Base-by-base conservation (phyloP, 495 filamentous ascomycete species). In the Neurospora sp. region DNA sequence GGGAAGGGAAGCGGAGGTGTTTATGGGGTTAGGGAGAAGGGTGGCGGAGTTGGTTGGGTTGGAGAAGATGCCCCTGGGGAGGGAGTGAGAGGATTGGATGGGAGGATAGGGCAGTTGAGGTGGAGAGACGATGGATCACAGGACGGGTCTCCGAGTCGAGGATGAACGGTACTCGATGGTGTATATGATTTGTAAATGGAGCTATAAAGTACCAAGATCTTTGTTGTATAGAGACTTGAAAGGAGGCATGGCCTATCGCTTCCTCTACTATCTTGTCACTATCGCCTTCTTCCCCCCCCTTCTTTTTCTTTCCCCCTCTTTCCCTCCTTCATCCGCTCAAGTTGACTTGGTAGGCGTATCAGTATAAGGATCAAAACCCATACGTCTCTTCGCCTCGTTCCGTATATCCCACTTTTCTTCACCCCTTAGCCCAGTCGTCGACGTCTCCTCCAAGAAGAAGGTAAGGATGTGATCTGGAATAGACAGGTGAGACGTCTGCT, bases 381-480 rank as follows among this genome's bases (percentile, higher is more conserved):
- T 91, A 41, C 89, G 86, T 73, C 87, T 82, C 59, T 91, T 85
- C 35, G 95, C 92, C 75, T 94, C 91, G 11, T 87, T 84, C 68
- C 94, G 85, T n/a, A 92, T 83, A 10, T 86, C 86, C 73, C 88
- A 89, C 39, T 93, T 91, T 18, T 89, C 88, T 69, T 94, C 89
- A 10, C 89, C 88, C 72, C 92, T 88, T 39, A 89, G 85, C 0
- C 91, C 93, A 22, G 92, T 93, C 6, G 91, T 92, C 61, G 89
- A 88, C 8, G 78, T 91, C 78, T 97, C 94, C 74, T 92, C 89
- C 42, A 99, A 87, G 85, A 98, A 99, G 84, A 98, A 97, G 72
- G 90, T 94, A 18, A 98, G 85, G 9, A 97, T 87, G 79, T 99
- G 93, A 78, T 99, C 96, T n/a, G 91, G 93, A 76, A 98, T 96